Base-by-base conservation (phyloP, 1,284 basidiomycete species). In the Ganoderma resinaceum region DNA sequence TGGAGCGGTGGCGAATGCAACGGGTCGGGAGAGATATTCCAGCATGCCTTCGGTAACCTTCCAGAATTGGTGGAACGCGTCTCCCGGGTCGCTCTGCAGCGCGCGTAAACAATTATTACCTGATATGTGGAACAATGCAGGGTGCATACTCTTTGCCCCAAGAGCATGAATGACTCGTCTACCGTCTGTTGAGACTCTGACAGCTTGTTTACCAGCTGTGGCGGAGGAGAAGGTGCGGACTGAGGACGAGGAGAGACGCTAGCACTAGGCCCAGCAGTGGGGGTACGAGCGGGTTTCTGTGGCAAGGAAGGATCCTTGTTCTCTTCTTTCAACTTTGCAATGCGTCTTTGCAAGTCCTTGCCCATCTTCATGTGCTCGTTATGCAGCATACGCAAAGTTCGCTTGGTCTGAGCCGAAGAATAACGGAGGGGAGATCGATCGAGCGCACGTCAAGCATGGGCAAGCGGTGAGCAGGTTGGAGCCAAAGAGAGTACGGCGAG, bases 51-150 rank as follows among this genome's bases (percentile, higher is more conserved):
- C 91, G 81, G 93, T 91, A 46, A 91, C 92, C 74, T 87, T 89
- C 93, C 93, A 95, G 75, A 94, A 95, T 72, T 93, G 87, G 76
- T 94, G 93, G 82, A 95, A 95, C 5, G 91, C 89, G 75, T 94
- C 93, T 7, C 90, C 88, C 6, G 76, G 72, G 52, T 80, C 78
- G 66, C 77, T 78, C 78, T 79, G 42, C 4, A 23, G 29, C 3
- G 52, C 38, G 9, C 60, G 38, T 65, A 14, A 62, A 38, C 16
- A 20, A 9, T 62, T 61, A 9, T 62, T 61, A 46, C 53, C 52
- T 33, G 18, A 26, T 31, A 38, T 12, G 57, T 8, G 20, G 40
- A 35, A 62, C 58, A 18, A 60, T 42, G 71, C 43, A 66, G 11
- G 58, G 65, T 20, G 66, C 79, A 67, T 69, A 87, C 91, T 76